Base-by-base conservation (phyloP, 192 early-diverging fungal genomes). In the Spinellus fusiger region DNA sequence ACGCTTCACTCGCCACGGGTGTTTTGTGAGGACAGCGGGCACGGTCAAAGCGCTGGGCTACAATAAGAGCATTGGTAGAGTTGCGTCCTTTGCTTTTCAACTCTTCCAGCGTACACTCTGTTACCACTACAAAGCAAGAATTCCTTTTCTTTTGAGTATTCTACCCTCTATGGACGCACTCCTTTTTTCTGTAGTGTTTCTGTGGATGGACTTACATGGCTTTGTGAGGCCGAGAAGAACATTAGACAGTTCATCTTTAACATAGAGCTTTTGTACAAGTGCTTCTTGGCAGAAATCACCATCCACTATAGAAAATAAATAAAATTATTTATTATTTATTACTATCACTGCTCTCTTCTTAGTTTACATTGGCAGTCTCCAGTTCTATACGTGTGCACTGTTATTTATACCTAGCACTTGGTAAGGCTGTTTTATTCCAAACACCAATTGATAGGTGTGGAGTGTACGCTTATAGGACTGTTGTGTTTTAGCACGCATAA, bases 361-460 rank as follows among this genome's bases (percentile, higher is more conserved):
- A n/a, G n/a, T n/a, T n/a, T n/a, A n/a, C n/a, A n/a, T n/a, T n/a
- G n/a, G n/a, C n/a, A n/a, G n/a, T n/a, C n/a, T n/a, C n/a, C n/a
- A n/a, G n/a, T n/a, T n/a, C n/a, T n/a, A n/a, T n/a, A n/a, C n/a
- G n/a, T n/a, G n/a, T n/a, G n/a, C n/a, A n/a, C 8, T 13, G 2
- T 32, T 20, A n/a, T 55, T 1, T 54, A 53, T 80, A 91, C 89
- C 66, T 52, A 92, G 32, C 12, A 96, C 70, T 69, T 96, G 96
- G 77, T 89, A 98, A n/a, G 96, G 96, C 56, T 87, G 86, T 56
- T 89, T 77, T 71, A 98, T 96, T 0, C 88, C 88, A 78, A 91
- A 96, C 5, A 80, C 80, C 60, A 82, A 73, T 44, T 73, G 71
- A 77, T 96, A 98, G 34, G 91, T 74, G 61, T 78, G 74, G 88